Base-by-base conservation (phyloP, 495 filamentous ascomycete species). In the Opeltia flavorubescens region DNA sequence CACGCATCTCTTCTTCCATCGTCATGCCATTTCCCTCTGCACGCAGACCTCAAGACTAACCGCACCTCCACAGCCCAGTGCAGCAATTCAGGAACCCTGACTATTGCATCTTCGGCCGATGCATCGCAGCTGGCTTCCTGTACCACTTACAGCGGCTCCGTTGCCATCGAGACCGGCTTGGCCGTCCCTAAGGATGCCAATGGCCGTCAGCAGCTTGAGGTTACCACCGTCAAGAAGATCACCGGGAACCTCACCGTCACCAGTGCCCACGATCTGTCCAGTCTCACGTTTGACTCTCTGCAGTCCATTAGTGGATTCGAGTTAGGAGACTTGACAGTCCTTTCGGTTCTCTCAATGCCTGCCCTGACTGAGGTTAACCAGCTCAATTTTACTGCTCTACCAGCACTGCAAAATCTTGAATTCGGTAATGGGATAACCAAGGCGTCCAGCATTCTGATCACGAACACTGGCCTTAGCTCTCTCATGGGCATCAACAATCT, bases 401-500 rank as follows among this genome's bases (percentile, higher is more conserved):
- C 81, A 49, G 66, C 70, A 51, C 74, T 98, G 15, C 71, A 76
- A 55, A 58, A 66, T 29, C 64, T 94, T 17, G 70, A 64, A 13
- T 89, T 98, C 66, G 58, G 63, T 26, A 56, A 64, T 50, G 76
- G 76, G 61, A 65, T 89, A 50, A 74, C 69, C 24, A 59, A 80
- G 59, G 86, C 83, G 29, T 60, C 63, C 31, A 70, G 66, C 35
- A 71, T 96, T 43, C 59, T 62, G 28, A 87, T 99, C 63, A 74
- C 77, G 59, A 88, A 96, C 68, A 96, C 93, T 44, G 71, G 77
- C 59, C 74, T 96, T 50, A 69, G 60, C 58, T 72, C 65, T 50
- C 73, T 99, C 29, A 64, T 80, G 50, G 86, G 85, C 62, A 83
- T 99, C 62, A 79, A 84, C 59, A 79, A 84, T 56, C 68, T 95